phyloP scores from a whole-genome alignment of 2,329 filamentous ascomycete genomes.

The Hortaea sp. region DNA sequence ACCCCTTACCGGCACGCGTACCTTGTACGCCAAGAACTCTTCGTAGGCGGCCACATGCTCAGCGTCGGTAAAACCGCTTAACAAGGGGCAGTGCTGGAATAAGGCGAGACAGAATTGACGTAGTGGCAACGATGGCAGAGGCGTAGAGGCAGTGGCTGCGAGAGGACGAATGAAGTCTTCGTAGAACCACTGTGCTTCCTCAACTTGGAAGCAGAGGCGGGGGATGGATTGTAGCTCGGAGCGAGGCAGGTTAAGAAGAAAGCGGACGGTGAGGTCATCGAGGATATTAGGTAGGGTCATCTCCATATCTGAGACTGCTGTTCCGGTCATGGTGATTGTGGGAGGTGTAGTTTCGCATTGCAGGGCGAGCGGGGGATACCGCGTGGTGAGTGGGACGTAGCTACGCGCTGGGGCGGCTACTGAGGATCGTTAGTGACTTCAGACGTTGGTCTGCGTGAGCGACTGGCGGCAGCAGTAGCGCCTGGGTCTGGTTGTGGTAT shows the following conservation, averaged over 20 bases:
- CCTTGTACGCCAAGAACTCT: constrained; percentile 90
- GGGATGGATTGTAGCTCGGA: constrained; percentile 84
- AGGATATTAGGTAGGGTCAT: constrained; percentile 92
- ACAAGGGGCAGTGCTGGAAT: constrained; percentile 85
- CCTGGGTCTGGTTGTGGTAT: too few species aligned
- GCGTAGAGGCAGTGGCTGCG: constrained; percentile 50
- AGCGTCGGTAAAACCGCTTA: constrained; percentile 68
- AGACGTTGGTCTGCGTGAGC: too few species aligned
- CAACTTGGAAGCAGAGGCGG: constrained; percentile 95
- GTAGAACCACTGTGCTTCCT: constrained; percentile 99
- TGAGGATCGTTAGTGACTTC: neutral
- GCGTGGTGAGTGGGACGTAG: neutral
- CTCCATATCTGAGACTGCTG: neutral
- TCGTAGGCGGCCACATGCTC: constrained; percentile 77
- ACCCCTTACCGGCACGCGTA: constrained; percentile 81
- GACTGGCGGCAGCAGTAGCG: too few species aligned
- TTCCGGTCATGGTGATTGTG: neutral
- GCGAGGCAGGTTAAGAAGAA: constrained; percentile 91
- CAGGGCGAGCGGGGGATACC: neutral
- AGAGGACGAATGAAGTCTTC: constrained; percentile 90
- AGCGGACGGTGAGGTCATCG: constrained; percentile 95
- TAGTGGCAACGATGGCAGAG: constrained; percentile 74
- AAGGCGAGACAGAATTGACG: constrained; percentile 80
- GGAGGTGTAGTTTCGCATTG: neutral
- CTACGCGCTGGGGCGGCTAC: neutral